Percentiles rank a stretch among this genome's conserved stretches.
Conservation (phyloP, 176 grass and related monocot species). For the Oryza punctata region DNA sequence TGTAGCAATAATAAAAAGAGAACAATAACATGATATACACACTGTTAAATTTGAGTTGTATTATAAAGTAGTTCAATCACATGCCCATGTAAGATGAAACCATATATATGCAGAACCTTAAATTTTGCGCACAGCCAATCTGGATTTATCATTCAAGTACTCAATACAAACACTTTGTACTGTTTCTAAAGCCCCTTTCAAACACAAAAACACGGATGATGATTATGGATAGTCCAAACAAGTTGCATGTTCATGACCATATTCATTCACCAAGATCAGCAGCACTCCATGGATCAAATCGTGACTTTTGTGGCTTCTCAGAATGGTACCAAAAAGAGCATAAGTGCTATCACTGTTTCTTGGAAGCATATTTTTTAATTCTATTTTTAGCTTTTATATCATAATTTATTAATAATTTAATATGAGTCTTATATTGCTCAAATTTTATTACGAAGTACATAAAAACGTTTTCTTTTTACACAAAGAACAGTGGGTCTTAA, state of each 20-base stretch:
- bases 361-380: neutral
- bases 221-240: neutral
- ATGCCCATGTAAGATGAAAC: neutral
- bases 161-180: neutral
- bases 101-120: neutral
- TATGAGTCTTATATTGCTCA: neutral
- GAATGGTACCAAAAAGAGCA: neutral
- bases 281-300: neutral
- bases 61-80: neutral
- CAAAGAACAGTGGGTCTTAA: neutral
- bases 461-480: neutral
- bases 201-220: constrained; percentile 1
- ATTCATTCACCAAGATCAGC: constrained; percentile 25
- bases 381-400: neutral
- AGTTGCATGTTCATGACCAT: neutral
- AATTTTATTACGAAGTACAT: neutral
- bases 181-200: neutral
- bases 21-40: constrained; percentile 2
- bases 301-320: neutral
- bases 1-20: neutral
- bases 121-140: neutral
- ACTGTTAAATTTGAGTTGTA: constrained; percentile 5
- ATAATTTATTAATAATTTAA: neutral
- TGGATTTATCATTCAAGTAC: neutral
- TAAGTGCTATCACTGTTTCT: neutral